phyloP scores from a whole-genome alignment of 495 filamentous ascomycete genomes.

The Tuber microsphaerosporum region DNA sequence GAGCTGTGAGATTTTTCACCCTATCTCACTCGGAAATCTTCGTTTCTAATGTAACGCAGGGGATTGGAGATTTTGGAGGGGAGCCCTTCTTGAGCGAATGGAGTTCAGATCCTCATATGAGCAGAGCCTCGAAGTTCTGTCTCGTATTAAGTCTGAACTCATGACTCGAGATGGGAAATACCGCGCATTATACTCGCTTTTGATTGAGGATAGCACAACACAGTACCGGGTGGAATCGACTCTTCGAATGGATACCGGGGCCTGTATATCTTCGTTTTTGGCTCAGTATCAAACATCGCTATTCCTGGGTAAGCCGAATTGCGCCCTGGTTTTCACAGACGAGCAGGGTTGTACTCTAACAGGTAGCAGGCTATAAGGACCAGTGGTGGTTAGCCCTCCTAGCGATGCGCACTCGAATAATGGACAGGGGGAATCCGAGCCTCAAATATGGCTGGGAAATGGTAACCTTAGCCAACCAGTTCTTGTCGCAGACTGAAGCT shows the following conservation, averaged over 20 bases:
- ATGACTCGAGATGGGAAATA: not conserved
- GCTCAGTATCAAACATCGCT: not conserved
- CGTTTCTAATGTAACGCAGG: not conserved
- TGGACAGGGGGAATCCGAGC: not conserved
- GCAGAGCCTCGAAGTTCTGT: not conserved
- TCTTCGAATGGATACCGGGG: not conserved
- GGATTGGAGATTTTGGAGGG: too few relatives aligned
- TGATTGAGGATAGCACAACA: not conserved
- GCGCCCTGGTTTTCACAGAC: not conserved
- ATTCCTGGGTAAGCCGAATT: constrained; percentile 9
- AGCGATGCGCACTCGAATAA: too few relatives aligned
- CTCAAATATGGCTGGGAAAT: not conserved
- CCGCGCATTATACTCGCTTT: not conserved
- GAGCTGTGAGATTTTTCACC: not conserved
- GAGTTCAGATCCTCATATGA: too few relatives aligned
- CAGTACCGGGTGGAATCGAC: not conserved
- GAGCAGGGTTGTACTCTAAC: not conserved
- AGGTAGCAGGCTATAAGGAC: constrained; percentile 7
- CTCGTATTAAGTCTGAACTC: not conserved
- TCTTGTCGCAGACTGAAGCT: not conserved
- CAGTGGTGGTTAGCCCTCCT: not conserved
- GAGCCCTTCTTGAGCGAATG: too few relatives aligned
- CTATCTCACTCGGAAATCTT: not conserved
- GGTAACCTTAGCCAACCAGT: not conserved
- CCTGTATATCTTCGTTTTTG: constrained; percentile 9